Conservation (phyloP, 2,329 filamentous ascomycete genomes). For the Trichocomaceae sp. region DNA sequence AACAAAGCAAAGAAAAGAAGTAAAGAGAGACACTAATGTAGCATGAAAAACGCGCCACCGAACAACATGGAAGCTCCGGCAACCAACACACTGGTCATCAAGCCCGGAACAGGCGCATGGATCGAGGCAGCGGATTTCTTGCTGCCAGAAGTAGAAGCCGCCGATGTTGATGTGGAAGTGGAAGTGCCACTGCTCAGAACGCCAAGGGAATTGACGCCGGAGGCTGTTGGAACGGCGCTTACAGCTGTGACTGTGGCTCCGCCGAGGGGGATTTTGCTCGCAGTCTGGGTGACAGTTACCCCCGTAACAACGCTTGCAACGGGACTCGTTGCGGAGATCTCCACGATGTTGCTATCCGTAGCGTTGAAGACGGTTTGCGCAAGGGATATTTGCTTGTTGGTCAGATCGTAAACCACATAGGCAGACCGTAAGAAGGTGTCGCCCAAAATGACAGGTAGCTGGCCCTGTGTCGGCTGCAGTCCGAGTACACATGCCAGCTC, state of each 20-base stretch:
- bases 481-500: conserved; percentile 56
- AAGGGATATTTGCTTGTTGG: conserved; percentile 61
- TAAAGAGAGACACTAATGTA: neutral
- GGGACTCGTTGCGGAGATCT: conserved; percentile 7
- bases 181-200: neutral
- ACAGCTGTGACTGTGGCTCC: neutral
- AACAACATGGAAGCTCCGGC: conserved; percentile 6
- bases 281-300: conserved; percentile 24
- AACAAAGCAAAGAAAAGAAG: neutral
- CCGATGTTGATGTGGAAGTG: neutral
- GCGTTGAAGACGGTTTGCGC: conserved; percentile 58
- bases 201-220: neutral
- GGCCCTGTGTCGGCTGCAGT: conserved; percentile 48
- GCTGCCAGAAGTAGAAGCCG: neutral
- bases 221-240: neutral
- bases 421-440: conserved; percentile 67
- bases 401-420: conserved; percentile 66
- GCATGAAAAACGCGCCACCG: conserved; percentile 6
- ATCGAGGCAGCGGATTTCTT: neutral
- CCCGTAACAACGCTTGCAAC: conserved; percentile 10
- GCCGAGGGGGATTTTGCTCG: conserved; percentile 14
- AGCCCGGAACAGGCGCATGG: neutral
- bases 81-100: conserved; percentile 6
- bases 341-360: conserved; percentile 13
- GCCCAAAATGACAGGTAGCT: conserved; percentile 55